These are phyloP conservation scores for Podaxis mareebaensis DNA, from an alignment of 768 basidiomycete genomes.

Conservation along the genomic window DNA sequence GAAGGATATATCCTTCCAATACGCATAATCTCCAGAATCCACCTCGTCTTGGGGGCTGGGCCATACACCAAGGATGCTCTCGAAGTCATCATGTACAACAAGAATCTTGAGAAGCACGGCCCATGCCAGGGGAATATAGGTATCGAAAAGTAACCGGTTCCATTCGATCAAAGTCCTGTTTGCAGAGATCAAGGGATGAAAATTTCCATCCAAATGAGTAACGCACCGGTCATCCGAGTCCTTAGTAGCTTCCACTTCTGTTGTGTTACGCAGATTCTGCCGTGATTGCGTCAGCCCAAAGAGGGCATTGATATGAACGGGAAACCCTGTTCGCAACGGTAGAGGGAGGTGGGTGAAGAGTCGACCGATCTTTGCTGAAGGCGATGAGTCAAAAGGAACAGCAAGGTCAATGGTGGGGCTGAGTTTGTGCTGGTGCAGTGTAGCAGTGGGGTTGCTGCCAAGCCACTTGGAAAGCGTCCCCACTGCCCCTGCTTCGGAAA, in stretches of 20 bases:
- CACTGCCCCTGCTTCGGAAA: slow-evolving; percentile 26
- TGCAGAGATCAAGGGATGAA: background rate
- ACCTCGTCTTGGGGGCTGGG: slow-evolving; percentile 33
- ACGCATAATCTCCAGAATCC: slow-evolving; percentile 39
- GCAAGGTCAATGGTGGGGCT: slow-evolving; percentile 40
- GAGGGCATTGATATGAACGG: slow-evolving; percentile 44
- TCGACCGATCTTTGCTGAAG: slow-evolving; percentile 28
- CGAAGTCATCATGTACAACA: slow-evolving; percentile 18
- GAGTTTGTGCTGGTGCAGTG: slow-evolving; percentile 41
- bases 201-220: background rate
- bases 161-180: slow-evolving; percentile 45
- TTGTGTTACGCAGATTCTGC: slow-evolving; percentile 43
- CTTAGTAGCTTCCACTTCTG: slow-evolving; percentile 36
- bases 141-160: slow-evolving; percentile 47
- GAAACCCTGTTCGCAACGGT: slow-evolving; percentile 45
- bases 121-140: slow-evolving; percentile 47
- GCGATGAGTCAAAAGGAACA: slow-evolving; percentile 25
- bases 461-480: slow-evolving; percentile 26
- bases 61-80: slow-evolving; percentile 40
- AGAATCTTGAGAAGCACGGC: slow-evolving; percentile 33
- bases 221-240: slow-evolving; percentile 44
- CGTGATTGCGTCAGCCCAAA: slow-evolving; percentile 48
- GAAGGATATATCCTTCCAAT: slow-evolving; percentile 35
- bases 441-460: slow-evolving; percentile 23
- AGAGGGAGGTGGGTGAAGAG: slow-evolving; percentile 52